Conservation (phyloP, 768 basidiomycete species). For the Butyriboletus loyo region DNA sequence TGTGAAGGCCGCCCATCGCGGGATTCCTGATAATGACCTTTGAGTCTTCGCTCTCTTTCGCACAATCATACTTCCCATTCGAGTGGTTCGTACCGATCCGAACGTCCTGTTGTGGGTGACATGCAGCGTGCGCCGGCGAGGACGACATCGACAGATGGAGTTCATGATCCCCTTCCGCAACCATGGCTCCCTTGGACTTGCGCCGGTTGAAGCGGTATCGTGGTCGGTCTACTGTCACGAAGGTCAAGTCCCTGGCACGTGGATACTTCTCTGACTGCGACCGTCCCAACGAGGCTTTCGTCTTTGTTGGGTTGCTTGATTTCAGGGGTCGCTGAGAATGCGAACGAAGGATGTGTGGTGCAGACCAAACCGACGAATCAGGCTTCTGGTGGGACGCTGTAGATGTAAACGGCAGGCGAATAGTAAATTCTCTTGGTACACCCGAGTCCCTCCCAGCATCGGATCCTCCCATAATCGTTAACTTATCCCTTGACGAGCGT, state of each 20-base stretch:
- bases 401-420: slow-evolving; percentile 24
- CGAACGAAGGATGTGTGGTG: slow-evolving; percentile 25
- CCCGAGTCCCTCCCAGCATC: background rate
- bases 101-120: background rate
- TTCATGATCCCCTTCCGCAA: background rate
- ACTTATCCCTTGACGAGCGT: background rate
- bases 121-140: background rate
- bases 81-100: background rate
- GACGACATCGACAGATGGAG: background rate
- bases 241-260: slow-evolving; percentile 16
- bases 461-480: background rate
- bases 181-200: slow-evolving; percentile 7
- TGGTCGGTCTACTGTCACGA: slow-evolving; percentile 22
- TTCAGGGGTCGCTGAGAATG: slow-evolving; percentile 20
- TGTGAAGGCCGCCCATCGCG: background rate
- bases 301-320: background rate
- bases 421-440: slow-evolving; percentile 14
- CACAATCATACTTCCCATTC: background rate
- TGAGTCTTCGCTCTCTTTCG: slow-evolving; percentile 5
- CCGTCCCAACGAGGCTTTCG: slow-evolving; percentile 12
- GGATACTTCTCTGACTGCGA: slow-evolving; percentile 26
- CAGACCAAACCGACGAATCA: slow-evolving; percentile 2
- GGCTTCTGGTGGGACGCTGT: slow-evolving; percentile 13
- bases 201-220: slow-evolving; percentile 17
- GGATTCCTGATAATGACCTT: background rate